A percentile compares a stretch with the other conserved stretches of the same genome.
phyloP scores from a whole-genome alignment of 2,329 filamentous ascomycete species.

The Eutypa lata region DNA sequence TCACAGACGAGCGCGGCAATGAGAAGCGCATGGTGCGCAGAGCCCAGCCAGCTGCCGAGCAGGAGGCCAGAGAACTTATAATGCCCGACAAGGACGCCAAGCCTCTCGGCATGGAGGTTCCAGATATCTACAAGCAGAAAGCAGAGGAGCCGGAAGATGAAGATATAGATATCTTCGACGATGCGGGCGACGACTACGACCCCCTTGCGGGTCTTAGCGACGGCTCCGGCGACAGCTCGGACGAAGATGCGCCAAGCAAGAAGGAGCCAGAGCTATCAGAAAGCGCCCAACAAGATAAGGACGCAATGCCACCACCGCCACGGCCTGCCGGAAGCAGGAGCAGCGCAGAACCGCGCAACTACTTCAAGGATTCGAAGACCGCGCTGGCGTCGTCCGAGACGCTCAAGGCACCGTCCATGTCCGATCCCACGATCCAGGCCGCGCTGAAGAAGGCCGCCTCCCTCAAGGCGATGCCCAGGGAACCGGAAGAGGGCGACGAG shows the following conservation, averaged over 20 bases:
- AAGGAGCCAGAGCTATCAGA: constrained; percentile 15
- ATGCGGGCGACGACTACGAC: constrained; percentile 64
- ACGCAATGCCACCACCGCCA: constrained; percentile 45
- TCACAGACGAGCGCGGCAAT: constrained; percentile 63
- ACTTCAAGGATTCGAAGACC: constrained; percentile 60
- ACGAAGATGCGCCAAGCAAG: constrained; percentile 28
- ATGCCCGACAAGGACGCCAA: constrained; percentile 53
- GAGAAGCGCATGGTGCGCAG: constrained; percentile 64
- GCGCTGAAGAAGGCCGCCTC: constrained; percentile 81
- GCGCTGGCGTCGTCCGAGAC: constrained; percentile 51
- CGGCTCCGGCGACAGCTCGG: constrained; percentile 35
- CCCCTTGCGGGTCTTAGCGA: constrained; percentile 57
- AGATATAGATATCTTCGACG: constrained; percentile 64
- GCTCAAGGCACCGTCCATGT: constrained; percentile 53
- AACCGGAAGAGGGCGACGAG: constrained; percentile 36
- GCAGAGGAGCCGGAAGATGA: constrained; percentile 49
- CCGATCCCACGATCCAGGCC: constrained; percentile 76
- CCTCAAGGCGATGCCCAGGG: constrained; percentile 47
- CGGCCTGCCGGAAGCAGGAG: constrained; percentile 29
- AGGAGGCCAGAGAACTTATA: constrained; percentile 39
- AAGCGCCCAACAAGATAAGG: constrained; percentile 20
- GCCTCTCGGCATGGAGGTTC: constrained; percentile 64
- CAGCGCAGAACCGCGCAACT: constrained; percentile 47
- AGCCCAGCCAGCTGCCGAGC: constrained; percentile 35
- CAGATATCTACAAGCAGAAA: constrained; percentile 53